Evolutionary conservation across 768 basidiomycete species (phyloP), one percentile per base, ranked within the genome.

Genomic region (Trametes villosa): DNA sequence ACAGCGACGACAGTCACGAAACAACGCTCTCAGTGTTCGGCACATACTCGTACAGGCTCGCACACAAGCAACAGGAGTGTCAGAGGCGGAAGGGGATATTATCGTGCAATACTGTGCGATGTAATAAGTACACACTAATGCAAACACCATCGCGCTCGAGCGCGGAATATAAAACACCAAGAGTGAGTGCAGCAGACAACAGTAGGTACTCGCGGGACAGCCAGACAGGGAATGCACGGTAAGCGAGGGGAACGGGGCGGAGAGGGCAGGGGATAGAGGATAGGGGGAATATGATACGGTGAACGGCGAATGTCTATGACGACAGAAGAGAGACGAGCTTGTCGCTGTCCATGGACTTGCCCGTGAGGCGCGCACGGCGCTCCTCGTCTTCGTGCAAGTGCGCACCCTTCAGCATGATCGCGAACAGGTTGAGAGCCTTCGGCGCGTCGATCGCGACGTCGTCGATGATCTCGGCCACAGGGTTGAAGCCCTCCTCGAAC

Each of bases 371-470:
- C 58, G 75, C 72, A 48, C 80, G 79, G 53, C 80, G 78, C 62
- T 84, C 86, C 61, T 85, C 83, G 64, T 88, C 85, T 68, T 70
- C 70, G 64, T 78, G 76, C 52, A 95, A 74, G 29, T 79, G 81
- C n/a, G 88, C 83, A 31, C 86, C 87, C 71, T 83, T 86, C 58
- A 97, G 74, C 77, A 96, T 85, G 60, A 84, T 78, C 15, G 86
- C 91, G 72, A 93, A 86, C 60, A 87, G 83, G 44, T 81, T 73
- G 77, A 89, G 88, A 0, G 94, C 96, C 69, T 88, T 88, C 9
- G 97, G 96, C 45, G 91, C 91, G 72, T 98, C 95, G 67, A 95
- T 88, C 30, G 89, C 87, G 58, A 95, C 83, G 70, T 98, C 96
- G 68, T 94, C 93, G 67, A 98, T 81, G 57, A 87, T 75, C 74